These are phyloP conservation scores for Geranomyces michiganensis DNA, from an alignment of 192 early-diverging fungal genomes.

Conservation along the genomic window DNA sequence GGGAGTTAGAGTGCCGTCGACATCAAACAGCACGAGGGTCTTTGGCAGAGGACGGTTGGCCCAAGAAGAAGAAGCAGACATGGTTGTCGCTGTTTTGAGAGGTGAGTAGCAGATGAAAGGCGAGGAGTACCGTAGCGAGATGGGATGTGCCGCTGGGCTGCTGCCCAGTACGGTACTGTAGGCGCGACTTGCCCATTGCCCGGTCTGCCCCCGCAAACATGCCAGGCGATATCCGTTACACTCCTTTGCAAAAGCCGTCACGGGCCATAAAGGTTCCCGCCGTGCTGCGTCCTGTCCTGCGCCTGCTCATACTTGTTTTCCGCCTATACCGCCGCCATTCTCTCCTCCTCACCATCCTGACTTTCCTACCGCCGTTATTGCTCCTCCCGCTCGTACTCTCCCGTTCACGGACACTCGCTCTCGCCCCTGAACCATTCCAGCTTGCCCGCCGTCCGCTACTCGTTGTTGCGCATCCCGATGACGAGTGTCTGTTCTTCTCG, in stretches of 20 bases:
- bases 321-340: conserved; percentile 22
- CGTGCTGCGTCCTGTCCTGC: neutral
- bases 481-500: conserved; percentile 98
- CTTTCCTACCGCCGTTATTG: conserved; percentile 20
- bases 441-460: conserved; percentile 44
- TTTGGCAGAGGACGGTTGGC: conserved; percentile 51
- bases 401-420: conserved; percentile 5
- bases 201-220: conserved; percentile 7
- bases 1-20: conserved; percentile 96
- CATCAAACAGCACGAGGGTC: conserved; percentile 92
- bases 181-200: too few relatives aligned
- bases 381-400: conserved; percentile 5
- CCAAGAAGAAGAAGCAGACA: neutral
- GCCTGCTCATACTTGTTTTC: neutral
- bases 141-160: too few relatives aligned
- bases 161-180: too few relatives aligned
- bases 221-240: conserved; percentile 17
- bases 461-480: conserved; percentile 93
- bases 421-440: conserved; percentile 17
- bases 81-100: too few relatives aligned
- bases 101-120: too few relatives aligned
- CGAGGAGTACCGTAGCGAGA: too few relatives aligned
- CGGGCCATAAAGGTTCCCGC: neutral
- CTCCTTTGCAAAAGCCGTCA: conserved; percentile 13
- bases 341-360: conserved; percentile 6